These are phyloP conservation scores for Phytophthora megakarya DNA, from an alignment of 352 stramenopile genomes.

Conservation along the genomic window DNA sequence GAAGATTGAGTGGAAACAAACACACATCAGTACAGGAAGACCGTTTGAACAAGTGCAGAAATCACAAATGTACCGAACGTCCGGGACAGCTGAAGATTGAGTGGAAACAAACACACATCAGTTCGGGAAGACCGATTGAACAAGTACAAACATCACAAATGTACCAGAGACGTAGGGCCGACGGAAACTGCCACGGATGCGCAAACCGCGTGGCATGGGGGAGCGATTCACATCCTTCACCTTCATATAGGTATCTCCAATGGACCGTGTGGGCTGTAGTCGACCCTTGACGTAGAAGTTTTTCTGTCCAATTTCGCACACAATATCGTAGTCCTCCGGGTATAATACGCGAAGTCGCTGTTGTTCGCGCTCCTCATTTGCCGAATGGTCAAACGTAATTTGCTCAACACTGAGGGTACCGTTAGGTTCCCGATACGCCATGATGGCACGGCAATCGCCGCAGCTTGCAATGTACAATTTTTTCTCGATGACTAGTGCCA, in stretches of 20 bases:
- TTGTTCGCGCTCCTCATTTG: conserved; percentile 67
- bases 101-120: conserved; percentile 1
- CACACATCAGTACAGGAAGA: conserved; percentile 4
- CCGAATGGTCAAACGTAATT: conserved; percentile 70
- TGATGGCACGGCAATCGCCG: conserved; percentile 69
- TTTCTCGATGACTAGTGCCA: conserved; percentile 57
- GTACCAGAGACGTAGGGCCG: conserved; percentile 60
- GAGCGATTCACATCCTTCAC: conserved; percentile 70
- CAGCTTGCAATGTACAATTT: conserved; percentile 69
- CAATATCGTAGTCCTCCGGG: conserved; percentile 70
- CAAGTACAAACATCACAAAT: not conserved
- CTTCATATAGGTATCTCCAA: conserved; percentile 81
- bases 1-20: conserved; percentile 1
- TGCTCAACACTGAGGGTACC: conserved; percentile 63
- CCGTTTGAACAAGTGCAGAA: not conserved
- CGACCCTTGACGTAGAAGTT: conserved; percentile 80
- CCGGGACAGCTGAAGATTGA: conserved; percentile 47
- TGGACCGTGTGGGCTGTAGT: conserved; percentile 65
- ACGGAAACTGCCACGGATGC: conserved; percentile 60
- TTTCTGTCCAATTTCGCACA: conserved; percentile 63
- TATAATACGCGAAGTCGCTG: conserved; percentile 57
- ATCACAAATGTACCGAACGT: too few relatives aligned
- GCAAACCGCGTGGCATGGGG: conserved; percentile 64
- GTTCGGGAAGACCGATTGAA: not conserved
- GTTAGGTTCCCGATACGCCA: conserved; percentile 59